phyloP scores from a whole-genome alignment of 2,329 filamentous ascomycete genomes.

The Monilinia laxa region DNA sequence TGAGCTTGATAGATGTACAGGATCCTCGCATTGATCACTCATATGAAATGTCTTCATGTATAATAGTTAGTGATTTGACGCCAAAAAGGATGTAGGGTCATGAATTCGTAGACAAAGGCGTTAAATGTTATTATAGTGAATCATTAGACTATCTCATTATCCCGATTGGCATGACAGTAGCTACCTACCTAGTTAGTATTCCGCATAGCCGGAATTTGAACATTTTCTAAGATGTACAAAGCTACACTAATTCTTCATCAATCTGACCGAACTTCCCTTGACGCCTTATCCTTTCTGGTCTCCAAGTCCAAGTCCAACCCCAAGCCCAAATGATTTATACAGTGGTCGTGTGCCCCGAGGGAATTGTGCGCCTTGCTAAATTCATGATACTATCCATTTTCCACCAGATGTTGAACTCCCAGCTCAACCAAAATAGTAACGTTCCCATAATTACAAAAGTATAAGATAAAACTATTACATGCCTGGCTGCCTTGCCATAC shows the following conservation, averaged over 20 bases:
- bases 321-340: conserved; percentile 4
- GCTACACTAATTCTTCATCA: background rate
- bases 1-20: background rate
- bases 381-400: conserved; percentile 3
- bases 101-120: conserved; percentile 3
- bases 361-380: conserved; percentile 6
- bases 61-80: background rate
- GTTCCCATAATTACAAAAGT: background rate
- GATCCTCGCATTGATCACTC: background rate
- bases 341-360: background rate
- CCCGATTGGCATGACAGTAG: background rate
- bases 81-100: background rate
- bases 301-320: background rate
- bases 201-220: background rate
- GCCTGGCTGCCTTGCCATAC: conserved; percentile 30
- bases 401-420: background rate
- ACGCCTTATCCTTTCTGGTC: conserved; percentile 8
- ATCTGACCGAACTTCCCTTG: background rate
- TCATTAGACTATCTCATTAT: background rate
- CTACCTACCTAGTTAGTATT: background rate
- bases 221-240: background rate
- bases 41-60: background rate
- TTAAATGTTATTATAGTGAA: background rate
- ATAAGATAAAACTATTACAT: conserved; percentile 14
- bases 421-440: background rate